Base-by-base conservation (phyloP, 2,329 filamentous ascomycete species). In the Pseudogymnoascus sp. region DNA sequence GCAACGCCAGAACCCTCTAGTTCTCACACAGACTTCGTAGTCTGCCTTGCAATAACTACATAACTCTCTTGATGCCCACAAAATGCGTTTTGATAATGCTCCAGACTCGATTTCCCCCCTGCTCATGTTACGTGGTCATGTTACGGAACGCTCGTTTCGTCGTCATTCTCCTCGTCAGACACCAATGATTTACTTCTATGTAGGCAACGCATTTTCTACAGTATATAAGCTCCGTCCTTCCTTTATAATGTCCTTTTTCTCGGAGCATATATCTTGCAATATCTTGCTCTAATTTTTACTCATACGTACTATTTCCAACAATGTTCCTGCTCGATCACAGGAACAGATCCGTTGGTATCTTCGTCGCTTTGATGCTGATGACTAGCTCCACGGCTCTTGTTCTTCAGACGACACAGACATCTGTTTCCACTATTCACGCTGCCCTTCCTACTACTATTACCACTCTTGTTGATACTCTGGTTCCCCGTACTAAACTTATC, bases 401-500 rank as follows among this genome's bases (percentile, higher is more conserved):
- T 23, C 1, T 41, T 23, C 38, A 13, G 19, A 13, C 38, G 10
- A 21, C 12, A 41, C 38, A 41, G 38, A 6, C 10, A 41, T 10
- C 15, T 52, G 5, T 18, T 52, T 9, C 45, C 5, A 30, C 45
- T 15, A 23, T 15, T 41, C 38, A 41, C 3, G 3, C 38, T 41
- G 19, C 7, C 13, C 2, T 5, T 13, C 13, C 23, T 28, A 26
- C 41, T 13, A 3, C 13, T 52, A 13, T 28, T 52, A 5, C 45
- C 9, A 52, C 26, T 52, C 9, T 52, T 52, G n/a, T 52, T 30
- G 19, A 23, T 30, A 19, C 45, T 30, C 9, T 52, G 23, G 26
- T 30, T 52, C n/a, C 45, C 18, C 45, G 45, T 52, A 30, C 45
- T 28, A n/a, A 58, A 26, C 73, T 71, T 61, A 65, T 68, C 19